phyloP scores from a whole-genome alignment of 1,284 basidiomycete genomes.

The Melanopsichium pennsylvanicum region DNA sequence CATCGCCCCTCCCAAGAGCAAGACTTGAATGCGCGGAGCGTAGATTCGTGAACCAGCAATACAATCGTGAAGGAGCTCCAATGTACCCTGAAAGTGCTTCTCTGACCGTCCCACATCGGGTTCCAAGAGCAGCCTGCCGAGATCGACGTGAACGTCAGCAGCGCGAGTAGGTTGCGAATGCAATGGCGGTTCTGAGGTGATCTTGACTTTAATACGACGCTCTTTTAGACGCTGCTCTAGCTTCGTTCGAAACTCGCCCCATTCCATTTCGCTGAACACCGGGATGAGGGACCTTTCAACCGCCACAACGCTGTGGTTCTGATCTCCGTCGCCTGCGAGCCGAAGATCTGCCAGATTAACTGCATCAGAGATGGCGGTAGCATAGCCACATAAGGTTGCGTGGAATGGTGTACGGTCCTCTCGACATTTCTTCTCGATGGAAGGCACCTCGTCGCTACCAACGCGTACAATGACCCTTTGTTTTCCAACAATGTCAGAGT shows the following conservation, averaged over 20 bases:
- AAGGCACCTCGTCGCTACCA: not conserved
- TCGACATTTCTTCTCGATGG: not conserved
- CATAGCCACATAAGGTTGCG: not conserved
- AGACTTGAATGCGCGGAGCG: constrained; percentile 3
- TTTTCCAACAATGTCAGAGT: not conserved
- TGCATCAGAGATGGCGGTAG: not conserved
- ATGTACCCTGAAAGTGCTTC: not conserved
- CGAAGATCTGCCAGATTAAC: not conserved
- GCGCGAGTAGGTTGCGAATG: not conserved
- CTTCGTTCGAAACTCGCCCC: not conserved
- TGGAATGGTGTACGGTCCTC: not conserved
- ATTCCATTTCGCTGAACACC: not conserved
- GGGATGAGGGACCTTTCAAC: constrained; percentile 2
- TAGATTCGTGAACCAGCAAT: constrained; percentile 12
- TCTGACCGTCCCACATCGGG: constrained; percentile 20
- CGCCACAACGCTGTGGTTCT: not conserved
- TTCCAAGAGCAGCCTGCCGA: not conserved
- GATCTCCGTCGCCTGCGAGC: not conserved
- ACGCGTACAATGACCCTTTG: constrained; percentile 5
- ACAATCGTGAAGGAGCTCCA: constrained; percentile 3
- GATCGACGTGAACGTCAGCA: not conserved
- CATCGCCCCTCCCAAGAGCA: constrained; percentile 17
- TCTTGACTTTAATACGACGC: constrained; percentile 5
- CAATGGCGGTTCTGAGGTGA: not conserved
- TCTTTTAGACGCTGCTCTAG: constrained; percentile 1